phyloP scores from a whole-genome alignment of 768 basidiomycete species.

The Postia placenta region DNA sequence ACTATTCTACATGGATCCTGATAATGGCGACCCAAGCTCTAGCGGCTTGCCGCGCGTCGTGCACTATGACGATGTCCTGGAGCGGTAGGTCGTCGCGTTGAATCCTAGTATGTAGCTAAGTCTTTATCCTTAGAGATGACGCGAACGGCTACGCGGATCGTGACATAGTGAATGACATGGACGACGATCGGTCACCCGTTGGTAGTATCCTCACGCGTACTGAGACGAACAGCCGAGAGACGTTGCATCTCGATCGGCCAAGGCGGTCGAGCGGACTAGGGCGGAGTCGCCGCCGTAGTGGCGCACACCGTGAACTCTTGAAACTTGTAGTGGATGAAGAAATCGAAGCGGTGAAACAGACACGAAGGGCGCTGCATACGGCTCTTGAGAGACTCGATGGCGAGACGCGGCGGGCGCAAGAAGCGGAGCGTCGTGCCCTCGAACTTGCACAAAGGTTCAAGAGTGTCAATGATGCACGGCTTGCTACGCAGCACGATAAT shows the following conservation, averaged over 20 bases:
- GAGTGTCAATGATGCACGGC: constrained; percentile 33
- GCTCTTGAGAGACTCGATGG: constrained; percentile 30
- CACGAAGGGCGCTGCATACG: constrained; percentile 19
- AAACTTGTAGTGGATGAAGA: constrained; percentile 19
- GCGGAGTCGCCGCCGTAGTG: constrained; percentile 14
- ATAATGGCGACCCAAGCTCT: not conserved
- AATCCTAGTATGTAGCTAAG: not conserved
- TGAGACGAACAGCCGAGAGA: not conserved
- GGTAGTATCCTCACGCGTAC: constrained; percentile 1
- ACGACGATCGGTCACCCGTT: constrained; percentile 1
- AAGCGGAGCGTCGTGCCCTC: constrained; percentile 41
- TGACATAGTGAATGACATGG: not conserved
- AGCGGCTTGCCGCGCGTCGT: not conserved
- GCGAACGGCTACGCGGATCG: not conserved
- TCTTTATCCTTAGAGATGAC: not conserved
- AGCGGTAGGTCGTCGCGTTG: not conserved
- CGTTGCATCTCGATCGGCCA: not conserved
- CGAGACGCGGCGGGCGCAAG: constrained; percentile 36
- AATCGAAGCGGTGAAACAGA: constrained; percentile 18
- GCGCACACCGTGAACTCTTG: constrained; percentile 17
- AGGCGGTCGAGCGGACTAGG: constrained; percentile 10
- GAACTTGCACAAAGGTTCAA: constrained; percentile 39
- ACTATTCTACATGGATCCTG: not conserved
- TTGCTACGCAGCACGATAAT: constrained; percentile 32
- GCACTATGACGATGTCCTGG: not conserved